phyloP scores from a whole-genome alignment of 176 grass and related monocot species.

The Miscanthus lutarioriparius region DNA sequence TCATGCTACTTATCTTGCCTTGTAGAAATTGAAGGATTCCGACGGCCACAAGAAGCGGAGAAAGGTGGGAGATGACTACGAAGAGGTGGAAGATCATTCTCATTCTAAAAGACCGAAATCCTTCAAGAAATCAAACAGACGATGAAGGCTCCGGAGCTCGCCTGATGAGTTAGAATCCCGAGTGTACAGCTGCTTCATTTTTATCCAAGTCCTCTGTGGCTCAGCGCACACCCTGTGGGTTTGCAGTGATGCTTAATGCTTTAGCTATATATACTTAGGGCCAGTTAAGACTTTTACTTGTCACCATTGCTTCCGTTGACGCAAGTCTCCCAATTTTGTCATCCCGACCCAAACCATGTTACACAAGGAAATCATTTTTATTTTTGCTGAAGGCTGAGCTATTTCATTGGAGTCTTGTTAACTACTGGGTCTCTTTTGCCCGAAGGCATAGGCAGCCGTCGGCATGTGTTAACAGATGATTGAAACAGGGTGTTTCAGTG shows the following conservation, averaged over 20 bases:
- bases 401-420: neutral
- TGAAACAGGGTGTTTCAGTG: neutral
- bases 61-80: slow-evolving; percentile 52
- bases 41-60: slow-evolving; percentile 55
- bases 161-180: neutral
- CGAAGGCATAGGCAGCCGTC: neutral
- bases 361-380: neutral
- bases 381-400: neutral
- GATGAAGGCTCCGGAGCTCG: slow-evolving; percentile 34
- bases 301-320: neutral
- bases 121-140: slow-evolving; percentile 53
- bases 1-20: neutral
- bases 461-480: too few relatives aligned
- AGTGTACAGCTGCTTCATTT: slow-evolving; percentile 19
- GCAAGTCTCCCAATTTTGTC: slow-evolving; percentile 1
- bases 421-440: neutral
- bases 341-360: neutral
- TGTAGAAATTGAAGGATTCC: slow-evolving; percentile 71
- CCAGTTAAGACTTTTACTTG: neutral
- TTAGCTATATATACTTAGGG: neutral
- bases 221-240: neutral
- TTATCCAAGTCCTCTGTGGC: neutral
- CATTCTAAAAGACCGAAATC: slow-evolving; percentile 33
- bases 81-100: slow-evolving; percentile 47
- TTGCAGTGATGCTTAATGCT: neutral